These are phyloP conservation scores for Epichloe amarillans DNA, from an alignment of 2,329 filamentous ascomycete species.

Conservation along the genomic window DNA sequence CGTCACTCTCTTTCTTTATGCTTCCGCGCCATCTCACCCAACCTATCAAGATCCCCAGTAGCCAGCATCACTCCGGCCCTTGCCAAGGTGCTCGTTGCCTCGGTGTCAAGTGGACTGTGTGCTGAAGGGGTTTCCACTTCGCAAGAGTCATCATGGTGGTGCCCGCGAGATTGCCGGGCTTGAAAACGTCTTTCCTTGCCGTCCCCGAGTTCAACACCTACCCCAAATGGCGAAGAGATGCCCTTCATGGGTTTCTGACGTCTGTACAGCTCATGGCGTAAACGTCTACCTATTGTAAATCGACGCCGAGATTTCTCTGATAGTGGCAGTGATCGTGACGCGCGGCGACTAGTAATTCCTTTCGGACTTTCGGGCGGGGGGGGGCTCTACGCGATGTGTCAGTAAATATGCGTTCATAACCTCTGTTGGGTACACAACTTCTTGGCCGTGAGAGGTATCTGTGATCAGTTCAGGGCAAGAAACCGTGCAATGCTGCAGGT, in stretches of 20 bases:
- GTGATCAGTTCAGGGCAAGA: slow-evolving; percentile 7
- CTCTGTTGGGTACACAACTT: not conserved
- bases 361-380: not conserved
- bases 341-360: not conserved
- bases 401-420: not conserved
- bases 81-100: slow-evolving; percentile 13
- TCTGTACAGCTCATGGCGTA: slow-evolving; percentile 1
- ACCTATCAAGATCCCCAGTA: slow-evolving; percentile 18
- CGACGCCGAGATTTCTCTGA: slow-evolving; percentile 1
- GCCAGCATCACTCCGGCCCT: slow-evolving; percentile 17
- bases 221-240: not conserved
- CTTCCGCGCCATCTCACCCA: slow-evolving; percentile 15
- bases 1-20: not conserved
- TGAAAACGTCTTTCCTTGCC: slow-evolving; percentile 18
- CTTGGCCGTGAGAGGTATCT: not conserved
- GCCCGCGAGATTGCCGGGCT: slow-evolving; percentile 17
- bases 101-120: slow-evolving; percentile 10
- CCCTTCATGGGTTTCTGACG: slow-evolving; percentile 3
- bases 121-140: slow-evolving; percentile 9
- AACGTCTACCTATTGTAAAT: not conserved
- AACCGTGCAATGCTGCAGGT: not conserved
- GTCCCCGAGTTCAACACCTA: slow-evolving; percentile 9
- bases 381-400: not conserved
- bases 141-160: slow-evolving; percentile 12
- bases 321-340: slow-evolving; percentile 1